These are phyloP conservation scores for Zygoascus hellenicus DNA, from an alignment of 1,139 yeast genomes.

Conservation along the genomic window DNA sequence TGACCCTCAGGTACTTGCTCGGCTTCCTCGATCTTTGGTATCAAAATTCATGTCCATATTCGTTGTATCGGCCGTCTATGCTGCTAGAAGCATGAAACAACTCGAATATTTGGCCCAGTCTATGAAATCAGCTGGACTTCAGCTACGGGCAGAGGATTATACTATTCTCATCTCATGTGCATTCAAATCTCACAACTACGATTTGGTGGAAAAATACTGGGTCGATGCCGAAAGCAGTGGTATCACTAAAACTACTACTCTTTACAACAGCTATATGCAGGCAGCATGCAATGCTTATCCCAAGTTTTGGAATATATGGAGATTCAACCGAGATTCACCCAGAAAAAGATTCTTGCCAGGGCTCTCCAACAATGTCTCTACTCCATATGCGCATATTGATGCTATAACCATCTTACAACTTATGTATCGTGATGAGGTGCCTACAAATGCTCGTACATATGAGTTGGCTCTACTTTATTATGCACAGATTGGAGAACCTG, in stretches of 20 bases:
- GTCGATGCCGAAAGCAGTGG: conserved; percentile 17
- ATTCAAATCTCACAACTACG: conserved; percentile 22
- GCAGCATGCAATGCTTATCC: conserved; percentile 33
- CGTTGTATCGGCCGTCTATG: neutral
- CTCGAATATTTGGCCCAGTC: conserved; percentile 14
- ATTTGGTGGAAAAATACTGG: conserved; percentile 28
- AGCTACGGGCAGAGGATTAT: conserved; percentile 25
- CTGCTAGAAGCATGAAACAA: conserved; percentile 8
- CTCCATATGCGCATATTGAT: conserved; percentile 15
- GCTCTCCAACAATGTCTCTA: neutral
- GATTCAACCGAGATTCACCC: conserved; percentile 9
- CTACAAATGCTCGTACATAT: conserved; percentile 29
- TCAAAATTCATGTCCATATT: conserved; percentile 9
- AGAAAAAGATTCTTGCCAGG: conserved; percentile 4
- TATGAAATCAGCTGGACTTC: conserved; percentile 21
- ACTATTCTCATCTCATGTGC: conserved; percentile 28
- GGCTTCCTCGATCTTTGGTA: conserved; percentile 9
- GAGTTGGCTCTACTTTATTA: conserved; percentile 29
- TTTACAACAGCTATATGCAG: conserved; percentile 34
- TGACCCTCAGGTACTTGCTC: conserved; percentile 11
- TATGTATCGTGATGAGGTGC: conserved; percentile 28
- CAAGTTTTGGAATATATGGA: conserved; percentile 24
- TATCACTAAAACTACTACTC: conserved; percentile 21
- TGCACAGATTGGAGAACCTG: conserved; percentile 27
- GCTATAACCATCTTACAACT: conserved; percentile 25